Evolutionary conservation across 2,329 filamentous ascomycete species (phyloP).

Genomic region (Fusarium decemcellulare): DNA sequence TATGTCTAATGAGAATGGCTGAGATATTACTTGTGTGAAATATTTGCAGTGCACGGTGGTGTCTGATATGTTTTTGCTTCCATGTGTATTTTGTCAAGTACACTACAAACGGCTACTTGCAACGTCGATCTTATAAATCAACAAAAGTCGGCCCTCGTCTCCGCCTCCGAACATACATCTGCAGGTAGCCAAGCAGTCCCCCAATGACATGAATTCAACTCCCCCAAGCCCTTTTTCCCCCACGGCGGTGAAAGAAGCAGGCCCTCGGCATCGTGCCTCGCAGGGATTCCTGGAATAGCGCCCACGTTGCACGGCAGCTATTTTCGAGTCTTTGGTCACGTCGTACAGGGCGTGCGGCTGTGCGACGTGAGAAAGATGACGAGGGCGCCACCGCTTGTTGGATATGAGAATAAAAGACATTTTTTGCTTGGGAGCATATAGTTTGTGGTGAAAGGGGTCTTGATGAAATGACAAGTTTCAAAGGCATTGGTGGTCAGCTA

Average conservation of each 20-base stretch:
- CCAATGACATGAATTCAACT: conserved; percentile 18
- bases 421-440: too few relatives aligned
- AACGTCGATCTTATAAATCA: too few relatives aligned
- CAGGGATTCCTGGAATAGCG: neutral
- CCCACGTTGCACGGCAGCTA: conserved; percentile 25
- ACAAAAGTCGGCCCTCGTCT: too few relatives aligned
- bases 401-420: neutral
- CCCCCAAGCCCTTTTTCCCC: too few relatives aligned
- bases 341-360: conserved; percentile 29
- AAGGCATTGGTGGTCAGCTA: neutral
- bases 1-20: too few relatives aligned
- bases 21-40: too few relatives aligned
- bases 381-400: conserved; percentile 33
- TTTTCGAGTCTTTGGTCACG: conserved; percentile 23
- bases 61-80: too few relatives aligned
- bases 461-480: neutral
- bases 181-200: conserved; percentile 30
- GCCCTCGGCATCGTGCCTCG: neutral
- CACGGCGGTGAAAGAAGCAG: conserved; percentile 26
- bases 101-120: too few relatives aligned
- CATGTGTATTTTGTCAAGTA: too few relatives aligned
- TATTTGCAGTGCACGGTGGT: too few relatives aligned
- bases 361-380: conserved; percentile 28
- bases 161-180: conserved; percentile 18
- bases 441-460: too few relatives aligned